Evolutionary conservation across 2,329 filamentous ascomycete species (phyloP), one percentile per base, ranked within the genome.

Genomic region (Cercospora sojina): DNA sequence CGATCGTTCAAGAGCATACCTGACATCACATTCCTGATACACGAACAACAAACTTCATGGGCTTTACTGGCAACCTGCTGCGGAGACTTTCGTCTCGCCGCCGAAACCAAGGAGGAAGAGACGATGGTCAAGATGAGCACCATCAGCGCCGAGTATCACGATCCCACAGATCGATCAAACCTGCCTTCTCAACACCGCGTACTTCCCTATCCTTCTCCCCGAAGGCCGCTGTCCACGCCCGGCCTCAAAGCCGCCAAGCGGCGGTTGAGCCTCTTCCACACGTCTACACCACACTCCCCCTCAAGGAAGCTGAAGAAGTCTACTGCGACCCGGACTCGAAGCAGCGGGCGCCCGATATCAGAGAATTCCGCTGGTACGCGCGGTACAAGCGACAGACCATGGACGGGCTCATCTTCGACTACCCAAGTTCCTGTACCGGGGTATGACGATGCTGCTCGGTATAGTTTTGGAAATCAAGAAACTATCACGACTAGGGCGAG

Each of bases 151-250:
- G n/a, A 51, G 23, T 25, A 20, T 57, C 53, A 32, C 29, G 53
- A 57, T 57, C 53, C 53, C 53, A 57, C 53, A 32, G 53, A 31
- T 63, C 60, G 29, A 41, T 55, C 49, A 56, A 47, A 32, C 23
- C 60, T 16, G 27, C 60, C 32, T 56, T 35, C n/a, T 63, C 60
- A 27, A 59, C 62, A 31, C 58, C 63, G 31, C 38, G 65, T 62
- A 56, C 35, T 20, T 58, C 58, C 25, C 10, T 67, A 32, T 56
- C 57, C 47, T 60, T 59, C 64, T 49, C 60, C 60, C 20, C 55
- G 60, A 60, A 63, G 57, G n/a, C 67, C 70, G 43, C 64, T 38
- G 23, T 72, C 70, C 32, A 67, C 65, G 47, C 64, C 67, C 47
- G 66, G 70, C 31, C 47, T 70, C 27, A 47, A 62, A 47, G 43